These are phyloP conservation scores for Sanguinoderma infundibulare DNA, from an alignment of 1,284 basidiomycete genomes.

Conservation along the genomic window DNA sequence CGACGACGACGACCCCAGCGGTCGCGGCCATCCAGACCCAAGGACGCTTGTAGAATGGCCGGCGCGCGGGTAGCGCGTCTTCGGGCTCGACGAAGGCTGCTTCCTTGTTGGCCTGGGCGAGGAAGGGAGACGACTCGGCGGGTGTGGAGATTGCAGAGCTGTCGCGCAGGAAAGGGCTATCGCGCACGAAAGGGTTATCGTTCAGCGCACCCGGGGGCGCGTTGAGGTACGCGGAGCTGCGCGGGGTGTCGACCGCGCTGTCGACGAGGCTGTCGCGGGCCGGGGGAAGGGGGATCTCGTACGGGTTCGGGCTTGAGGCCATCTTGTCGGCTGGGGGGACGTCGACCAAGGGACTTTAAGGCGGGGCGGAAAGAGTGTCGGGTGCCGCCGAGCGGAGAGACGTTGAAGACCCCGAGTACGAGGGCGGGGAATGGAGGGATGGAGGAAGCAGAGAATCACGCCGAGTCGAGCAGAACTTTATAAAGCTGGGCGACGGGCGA, in stretches of 20 bases:
- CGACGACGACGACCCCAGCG: constrained; percentile 29
- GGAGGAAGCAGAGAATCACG: neutral
- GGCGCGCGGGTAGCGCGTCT: neutral
- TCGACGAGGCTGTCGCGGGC: constrained; percentile 10
- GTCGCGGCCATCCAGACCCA: constrained; percentile 27
- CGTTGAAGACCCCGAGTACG: neutral
- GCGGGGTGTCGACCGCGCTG: constrained; percentile 11
- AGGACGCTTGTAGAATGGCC: constrained; percentile 29
- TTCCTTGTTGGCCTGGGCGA: constrained; percentile 11
- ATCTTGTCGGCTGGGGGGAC: neutral
- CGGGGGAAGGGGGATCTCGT: neutral
- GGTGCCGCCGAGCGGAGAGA: neutral
- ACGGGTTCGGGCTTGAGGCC: constrained; percentile 2
- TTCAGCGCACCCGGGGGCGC: constrained; percentile 1
- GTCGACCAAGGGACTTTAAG: neutral
- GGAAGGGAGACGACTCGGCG: constrained; percentile 14
- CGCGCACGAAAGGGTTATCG: neutral
- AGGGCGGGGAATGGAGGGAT: neutral
- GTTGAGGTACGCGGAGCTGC: constrained; percentile 14
- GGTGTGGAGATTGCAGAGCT: constrained; percentile 15
- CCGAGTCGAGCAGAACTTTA: neutral
- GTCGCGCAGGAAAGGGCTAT: neutral
- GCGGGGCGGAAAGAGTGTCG: neutral
- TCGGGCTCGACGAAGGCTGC: neutral
- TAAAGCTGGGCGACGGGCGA: neutral